Conservation (phyloP, 2,329 filamentous ascomycete genomes). For the Phialophora verrucosa region DNA sequence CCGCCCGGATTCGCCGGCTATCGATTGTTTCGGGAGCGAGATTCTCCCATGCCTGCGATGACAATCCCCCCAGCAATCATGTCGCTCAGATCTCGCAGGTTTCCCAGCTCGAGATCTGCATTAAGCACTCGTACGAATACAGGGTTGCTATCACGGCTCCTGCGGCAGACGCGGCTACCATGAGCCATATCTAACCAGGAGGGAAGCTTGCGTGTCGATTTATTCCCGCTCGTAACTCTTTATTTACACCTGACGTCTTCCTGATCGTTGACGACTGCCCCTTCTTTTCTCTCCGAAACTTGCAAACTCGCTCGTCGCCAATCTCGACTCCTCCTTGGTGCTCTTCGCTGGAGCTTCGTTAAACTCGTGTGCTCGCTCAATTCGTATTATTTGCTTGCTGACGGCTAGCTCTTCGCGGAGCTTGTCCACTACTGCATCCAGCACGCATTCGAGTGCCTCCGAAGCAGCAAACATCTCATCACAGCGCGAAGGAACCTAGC, state of each 20-base stretch:
- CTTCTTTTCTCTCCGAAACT: not conserved
- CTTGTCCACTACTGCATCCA: not conserved
- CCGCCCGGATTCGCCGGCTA: slow-evolving; percentile 13
- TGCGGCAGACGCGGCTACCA: slow-evolving; percentile 19
- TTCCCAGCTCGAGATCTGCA: slow-evolving; percentile 11
- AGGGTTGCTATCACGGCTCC: slow-evolving; percentile 15
- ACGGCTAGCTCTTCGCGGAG: not conserved
- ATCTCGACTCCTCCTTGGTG: not conserved
- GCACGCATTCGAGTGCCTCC: not conserved
- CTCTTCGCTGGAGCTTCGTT: not conserved
- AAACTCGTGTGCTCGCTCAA: not conserved
- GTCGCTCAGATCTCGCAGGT: slow-evolving; percentile 7
- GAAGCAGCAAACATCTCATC: not conserved
- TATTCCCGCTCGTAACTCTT: not conserved
- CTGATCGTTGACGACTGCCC: not conserved
- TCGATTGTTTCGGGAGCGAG: not conserved
- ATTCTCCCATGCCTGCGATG: not conserved
- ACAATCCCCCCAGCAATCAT: not conserved
- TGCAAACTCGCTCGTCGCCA: not conserved
- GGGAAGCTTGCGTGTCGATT: slow-evolving; percentile 2
- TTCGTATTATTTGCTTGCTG: not conserved
- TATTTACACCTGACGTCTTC: slow-evolving; percentile 16
- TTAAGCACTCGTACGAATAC: no score
- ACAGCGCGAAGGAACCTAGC: not conserved
- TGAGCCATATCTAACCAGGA: slow-evolving; percentile 19